Base-by-base conservation (phyloP, 129 eudicot species). In the Lonicera japonica region DNA sequence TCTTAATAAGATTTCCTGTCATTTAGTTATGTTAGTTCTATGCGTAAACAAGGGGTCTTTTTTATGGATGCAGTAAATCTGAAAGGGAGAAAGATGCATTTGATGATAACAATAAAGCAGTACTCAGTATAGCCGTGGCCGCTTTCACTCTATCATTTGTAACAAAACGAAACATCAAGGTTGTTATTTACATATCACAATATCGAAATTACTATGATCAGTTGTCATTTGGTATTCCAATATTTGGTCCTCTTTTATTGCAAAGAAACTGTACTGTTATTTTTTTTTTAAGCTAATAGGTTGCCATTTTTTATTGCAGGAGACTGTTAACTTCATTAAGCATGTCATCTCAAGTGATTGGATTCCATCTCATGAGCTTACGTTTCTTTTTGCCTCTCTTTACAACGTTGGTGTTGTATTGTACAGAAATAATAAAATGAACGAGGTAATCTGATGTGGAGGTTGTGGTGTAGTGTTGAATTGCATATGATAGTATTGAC, bases 341-440 rank as follows among this genome's bases (percentile, higher is more conserved):
- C 58, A 70, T 66, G 69, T 89, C 24, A 75, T 85, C 65, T 71
- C 80, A 65, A 67, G 70, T 19, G 81, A 85, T 8, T 73, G 95
- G 86, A 57, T 83, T 60, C 91, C 77, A 38, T 65, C 63, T 38
- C 70, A 78, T 60, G 84, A 82, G 68, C 82, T 92, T 64, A 85
- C 85, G 73, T 78, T 67, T 68, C 77, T 85, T 38, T 80, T 73
- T 69, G 80, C 81, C 19, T 73, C 84, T 73, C 81, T 92, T 43
- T 65, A 92, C 80, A 88, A 92, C 60, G 62, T 80, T 59, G 90
- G 86, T 64, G 73, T 92, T 36, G 80, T 73, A 21, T 74, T 86
- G 67, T 76, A 87, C 80, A 72, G 79, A 70, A 60, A 64, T 65
- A 73, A 79, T 62, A 74, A 72, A 73, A 17, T 82, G 68, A 75